Evolutionary conservation across 1,284 basidiomycete species (phyloP), one percentile per base, ranked within the genome.

Genomic region (Ustilago bromivora): DNA sequence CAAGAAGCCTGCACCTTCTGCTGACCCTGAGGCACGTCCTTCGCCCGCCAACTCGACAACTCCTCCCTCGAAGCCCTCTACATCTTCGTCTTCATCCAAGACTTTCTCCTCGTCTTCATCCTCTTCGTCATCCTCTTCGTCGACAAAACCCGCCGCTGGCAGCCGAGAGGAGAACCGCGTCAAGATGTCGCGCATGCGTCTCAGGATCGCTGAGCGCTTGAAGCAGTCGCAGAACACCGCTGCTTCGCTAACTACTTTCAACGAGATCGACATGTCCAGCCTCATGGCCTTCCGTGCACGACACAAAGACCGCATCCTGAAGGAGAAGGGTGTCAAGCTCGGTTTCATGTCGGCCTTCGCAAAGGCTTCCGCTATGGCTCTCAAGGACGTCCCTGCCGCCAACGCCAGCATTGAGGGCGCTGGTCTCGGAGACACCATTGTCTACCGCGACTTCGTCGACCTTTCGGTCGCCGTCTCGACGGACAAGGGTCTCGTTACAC

Each of bases 331-430:
- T 57, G 92, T 98, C 87, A 99, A 99, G 88, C 91, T 99, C 77
- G 96, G 97, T 46, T 99, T 95, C 91, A 99, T 99, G 97, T 94
- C 93, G 77, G 95, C 95, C 51, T 99, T 99, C 85, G 93, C 95
- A 57, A 92, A 92, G 85, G 97, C 97, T 3, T 92, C 91, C 59
- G 89, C 90, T 54, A 89, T 98, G 41, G 95, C 94, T 10, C 89
- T 99, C 79, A 91, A 92, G 87, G 96, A 98, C 88, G 94, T 99
- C 70, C 96, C 95, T 19, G 91, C 91, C 10, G 96, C 95, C 71
- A 99, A 99, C 87, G 96, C 96, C 43, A 93, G 92, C 77, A 98
- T 99, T 83, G 96, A 98, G 86, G 82, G 79, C 38, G 82, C 83
- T 23, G 85, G 82, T 23, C 75, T 82, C 66, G 93, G 92, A 40